Evolutionary conservation across 1,139 yeast species (phyloP).

Genomic region (Geotrichum australiense): DNA sequence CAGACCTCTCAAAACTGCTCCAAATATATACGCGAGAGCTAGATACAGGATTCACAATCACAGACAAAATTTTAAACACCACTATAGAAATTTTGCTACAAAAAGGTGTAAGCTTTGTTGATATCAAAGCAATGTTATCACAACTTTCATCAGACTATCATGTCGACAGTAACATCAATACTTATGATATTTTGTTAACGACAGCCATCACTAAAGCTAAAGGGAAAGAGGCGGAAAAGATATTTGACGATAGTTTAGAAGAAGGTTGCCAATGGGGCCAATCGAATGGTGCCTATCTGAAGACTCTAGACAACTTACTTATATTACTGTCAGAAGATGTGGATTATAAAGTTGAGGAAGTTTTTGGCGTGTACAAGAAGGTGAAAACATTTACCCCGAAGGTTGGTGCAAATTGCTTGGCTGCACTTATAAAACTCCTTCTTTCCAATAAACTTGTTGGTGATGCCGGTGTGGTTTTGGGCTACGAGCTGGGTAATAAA

Average conservation of each 20-base stretch:
- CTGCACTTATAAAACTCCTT: slow-evolving; percentile 43
- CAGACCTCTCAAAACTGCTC: neutral
- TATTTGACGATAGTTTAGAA: slow-evolving; percentile 36
- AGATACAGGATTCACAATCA: slow-evolving; percentile 6
- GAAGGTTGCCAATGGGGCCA: slow-evolving; percentile 42
- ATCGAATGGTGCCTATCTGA: slow-evolving; percentile 32
- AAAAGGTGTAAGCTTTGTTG: slow-evolving; percentile 3
- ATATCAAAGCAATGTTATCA: slow-evolving; percentile 7
- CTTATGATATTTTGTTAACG: slow-evolving; percentile 13
- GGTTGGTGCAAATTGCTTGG: slow-evolving; percentile 41
- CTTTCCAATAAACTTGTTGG: slow-evolving; percentile 45
- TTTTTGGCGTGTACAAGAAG: slow-evolving; percentile 32
- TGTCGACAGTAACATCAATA: slow-evolving; percentile 13
- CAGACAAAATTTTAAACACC: slow-evolving; percentile 13
- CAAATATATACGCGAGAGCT: slow-evolving; percentile 2
- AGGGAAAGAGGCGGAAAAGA: slow-evolving; percentile 30
- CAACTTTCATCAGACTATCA: slow-evolving; percentile 9
- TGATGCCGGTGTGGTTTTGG: slow-evolving; percentile 53
- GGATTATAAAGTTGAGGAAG: slow-evolving; percentile 26
- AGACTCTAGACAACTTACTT: slow-evolving; percentile 33
- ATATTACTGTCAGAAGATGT: slow-evolving; percentile 25
- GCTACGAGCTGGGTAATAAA: slow-evolving; percentile 49
- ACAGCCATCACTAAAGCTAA: slow-evolving; percentile 18
- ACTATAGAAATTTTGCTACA: slow-evolving; percentile 15
- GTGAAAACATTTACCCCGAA: slow-evolving; percentile 37